These are phyloP conservation scores for Haplographium delicatum DNA, from an alignment of 495 filamentous ascomycete species.

Conservation along the genomic window DNA sequence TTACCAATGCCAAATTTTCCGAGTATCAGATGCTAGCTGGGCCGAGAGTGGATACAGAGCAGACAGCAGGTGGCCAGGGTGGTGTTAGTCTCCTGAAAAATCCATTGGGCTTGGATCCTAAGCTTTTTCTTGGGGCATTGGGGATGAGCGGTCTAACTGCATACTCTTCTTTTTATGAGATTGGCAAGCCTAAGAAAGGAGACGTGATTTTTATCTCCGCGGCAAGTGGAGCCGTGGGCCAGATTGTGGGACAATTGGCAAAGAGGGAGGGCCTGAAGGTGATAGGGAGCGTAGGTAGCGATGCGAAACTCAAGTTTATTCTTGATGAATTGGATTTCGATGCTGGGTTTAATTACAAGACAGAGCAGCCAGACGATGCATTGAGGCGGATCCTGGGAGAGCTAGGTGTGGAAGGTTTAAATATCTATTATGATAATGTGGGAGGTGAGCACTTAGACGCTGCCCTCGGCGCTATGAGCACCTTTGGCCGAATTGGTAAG, in stretches of 20 bases:
- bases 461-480: slow-evolving; percentile 60
- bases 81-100: slow-evolving; percentile 48
- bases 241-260: slow-evolving; percentile 77
- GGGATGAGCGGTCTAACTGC: slow-evolving; percentile 87
- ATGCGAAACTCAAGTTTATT: slow-evolving; percentile 66
- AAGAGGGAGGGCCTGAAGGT: slow-evolving; percentile 84
- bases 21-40: slow-evolving; percentile 48
- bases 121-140: slow-evolving; percentile 63
- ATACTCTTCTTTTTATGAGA: slow-evolving; percentile 73
- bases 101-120: slow-evolving; percentile 54
- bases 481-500: slow-evolving; percentile 56
- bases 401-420: slow-evolving; percentile 72
- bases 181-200: slow-evolving; percentile 78
- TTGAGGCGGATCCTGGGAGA: slow-evolving; percentile 43
- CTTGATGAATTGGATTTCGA: slow-evolving; percentile 60
- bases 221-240: slow-evolving; percentile 77
- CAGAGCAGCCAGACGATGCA: slow-evolving; percentile 58
- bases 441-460: slow-evolving; percentile 84
- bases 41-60: slow-evolving; percentile 20
- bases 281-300: slow-evolving; percentile 60
- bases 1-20: slow-evolving; percentile 52
- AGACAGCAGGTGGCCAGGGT: slow-evolving; percentile 24
- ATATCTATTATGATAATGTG: slow-evolving; percentile 95
- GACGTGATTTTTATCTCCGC: slow-evolving; percentile 81
- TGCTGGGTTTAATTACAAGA: slow-evolving; percentile 65